A percentile compares a stretch with the other conserved stretches of the same genome.
These are phyloP conservation scores for Penicillium paneum DNA, from an alignment of 2,329 filamentous ascomycete genomes.

Conservation along the genomic window DNA sequence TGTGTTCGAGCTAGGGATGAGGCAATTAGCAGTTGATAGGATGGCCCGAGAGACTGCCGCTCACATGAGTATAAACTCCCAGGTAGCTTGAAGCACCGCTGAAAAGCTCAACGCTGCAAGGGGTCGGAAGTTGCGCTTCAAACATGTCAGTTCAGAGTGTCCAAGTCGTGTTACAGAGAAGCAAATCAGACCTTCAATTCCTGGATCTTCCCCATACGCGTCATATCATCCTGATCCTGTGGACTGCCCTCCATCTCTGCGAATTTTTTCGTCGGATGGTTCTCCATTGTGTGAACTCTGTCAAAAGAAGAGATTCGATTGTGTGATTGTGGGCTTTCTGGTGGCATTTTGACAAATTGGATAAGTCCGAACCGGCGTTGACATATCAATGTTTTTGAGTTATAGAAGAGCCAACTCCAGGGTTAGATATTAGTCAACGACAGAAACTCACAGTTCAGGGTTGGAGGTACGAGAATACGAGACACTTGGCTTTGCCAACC, in stretches of 20 bases:
- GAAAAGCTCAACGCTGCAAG: slow-evolving; percentile 33
- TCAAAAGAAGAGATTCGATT: background rate
- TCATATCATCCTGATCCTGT: slow-evolving; percentile 29
- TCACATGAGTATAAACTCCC: slow-evolving; percentile 35
- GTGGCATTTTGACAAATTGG: background rate
- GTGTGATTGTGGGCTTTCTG: background rate
- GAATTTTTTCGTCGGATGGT: background rate
- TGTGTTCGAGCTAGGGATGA: slow-evolving; percentile 16
- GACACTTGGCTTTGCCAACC: background rate
- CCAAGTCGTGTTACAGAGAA: background rate
- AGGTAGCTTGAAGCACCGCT: slow-evolving; percentile 32
- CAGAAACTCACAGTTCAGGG: background rate
- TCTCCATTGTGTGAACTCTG: slow-evolving; percentile 4
- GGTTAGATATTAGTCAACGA: background rate
- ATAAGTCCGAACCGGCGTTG: accelerated
- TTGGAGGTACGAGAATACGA: background rate
- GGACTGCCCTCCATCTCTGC: slow-evolving; percentile 11
- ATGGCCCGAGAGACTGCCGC: background rate
- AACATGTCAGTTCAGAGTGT: background rate
- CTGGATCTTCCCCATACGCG: slow-evolving; percentile 31
- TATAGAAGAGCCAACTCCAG: background rate
- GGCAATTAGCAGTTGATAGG: background rate
- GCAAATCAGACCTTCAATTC: slow-evolving; percentile 25
- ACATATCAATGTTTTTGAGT: background rate
- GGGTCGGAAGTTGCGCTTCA: slow-evolving; percentile 30